These are phyloP conservation scores for Gaultheria prostrata DNA, from an alignment of 148 eudicot genomes.

Conservation along the genomic window DNA sequence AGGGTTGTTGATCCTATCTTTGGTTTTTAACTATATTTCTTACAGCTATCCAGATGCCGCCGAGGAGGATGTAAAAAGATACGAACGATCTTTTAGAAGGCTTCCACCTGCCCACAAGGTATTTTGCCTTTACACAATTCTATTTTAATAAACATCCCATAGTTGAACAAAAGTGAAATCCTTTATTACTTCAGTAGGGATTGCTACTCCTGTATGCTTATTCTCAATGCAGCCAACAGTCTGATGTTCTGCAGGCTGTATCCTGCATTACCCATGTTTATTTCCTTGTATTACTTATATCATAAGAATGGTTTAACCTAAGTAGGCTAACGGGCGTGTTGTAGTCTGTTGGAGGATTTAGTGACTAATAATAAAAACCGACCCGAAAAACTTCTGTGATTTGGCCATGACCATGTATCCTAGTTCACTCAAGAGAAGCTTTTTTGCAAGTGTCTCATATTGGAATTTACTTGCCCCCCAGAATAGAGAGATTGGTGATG, in stretches of 20 bases:
- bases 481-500: background rate
- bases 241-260: background rate
- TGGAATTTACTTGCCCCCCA: background rate
- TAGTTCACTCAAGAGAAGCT: background rate
- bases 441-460: background rate
- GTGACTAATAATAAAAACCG: background rate
- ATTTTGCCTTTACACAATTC: constrained; percentile 7
- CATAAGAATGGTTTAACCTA: background rate
- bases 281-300: background rate
- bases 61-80: constrained; percentile 76
- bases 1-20: background rate
- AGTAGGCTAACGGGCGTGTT: background rate
- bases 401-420: background rate
- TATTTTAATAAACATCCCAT: background rate
- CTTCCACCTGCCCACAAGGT: constrained; percentile 91
- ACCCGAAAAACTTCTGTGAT: background rate
- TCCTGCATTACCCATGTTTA: background rate
- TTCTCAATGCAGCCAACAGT: background rate
- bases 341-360: background rate
- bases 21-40: constrained; percentile 14
- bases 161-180: background rate
- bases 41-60: constrained; percentile 91
- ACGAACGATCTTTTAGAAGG: constrained; percentile 70
- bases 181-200: background rate
- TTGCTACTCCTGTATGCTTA: background rate